Conservation (phyloP, 1,284 basidiomycete genomes). For the Ustilago hordei region DNA sequence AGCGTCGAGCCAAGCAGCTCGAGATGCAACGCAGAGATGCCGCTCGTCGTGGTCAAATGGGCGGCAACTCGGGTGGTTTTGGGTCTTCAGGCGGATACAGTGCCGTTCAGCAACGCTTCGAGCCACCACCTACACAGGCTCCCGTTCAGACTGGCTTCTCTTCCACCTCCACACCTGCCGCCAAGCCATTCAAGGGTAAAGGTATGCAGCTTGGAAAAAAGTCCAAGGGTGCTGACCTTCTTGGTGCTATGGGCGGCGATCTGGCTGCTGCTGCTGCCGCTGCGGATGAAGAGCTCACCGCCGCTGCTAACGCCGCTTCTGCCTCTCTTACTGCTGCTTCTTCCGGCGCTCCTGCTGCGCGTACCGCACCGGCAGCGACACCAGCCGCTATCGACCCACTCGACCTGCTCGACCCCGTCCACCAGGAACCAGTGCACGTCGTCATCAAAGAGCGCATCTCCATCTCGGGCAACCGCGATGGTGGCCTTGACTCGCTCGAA, state of each 20-base stretch:
- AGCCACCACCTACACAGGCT: slow-evolving; percentile 54
- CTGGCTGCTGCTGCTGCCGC: slow-evolving; percentile 61
- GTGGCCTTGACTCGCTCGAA: slow-evolving; percentile 88
- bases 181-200: slow-evolving; percentile 88
- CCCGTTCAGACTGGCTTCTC: slow-evolving; percentile 59
- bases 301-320: slow-evolving; percentile 72
- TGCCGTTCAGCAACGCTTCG: slow-evolving; percentile 50
- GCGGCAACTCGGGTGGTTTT: slow-evolving; percentile 51
- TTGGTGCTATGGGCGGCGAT: slow-evolving; percentile 81
- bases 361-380: slow-evolving; percentile 69
- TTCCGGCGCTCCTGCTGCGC: slow-evolving; percentile 29
- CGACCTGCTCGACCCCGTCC: slow-evolving; percentile 77
- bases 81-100: slow-evolving; percentile 41
- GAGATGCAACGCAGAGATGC: slow-evolving; percentile 88
- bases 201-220: slow-evolving; percentile 99
- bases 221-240: slow-evolving; percentile 83
- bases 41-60: slow-evolving; percentile 58
- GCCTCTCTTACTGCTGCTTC: slow-evolving; percentile 54
- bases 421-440: slow-evolving; percentile 86
- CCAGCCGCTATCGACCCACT: slow-evolving; percentile 71
- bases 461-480: slow-evolving; percentile 85
- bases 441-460: slow-evolving; percentile 86
- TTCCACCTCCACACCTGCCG: slow-evolving; percentile 45
- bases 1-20: slow-evolving; percentile 95
- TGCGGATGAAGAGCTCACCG: slow-evolving; percentile 69